Evolutionary conservation across 2,329 filamentous ascomycete genomes (phyloP), one percentile per base, ranked within the genome.

Genomic region (Penicillium sp.): DNA sequence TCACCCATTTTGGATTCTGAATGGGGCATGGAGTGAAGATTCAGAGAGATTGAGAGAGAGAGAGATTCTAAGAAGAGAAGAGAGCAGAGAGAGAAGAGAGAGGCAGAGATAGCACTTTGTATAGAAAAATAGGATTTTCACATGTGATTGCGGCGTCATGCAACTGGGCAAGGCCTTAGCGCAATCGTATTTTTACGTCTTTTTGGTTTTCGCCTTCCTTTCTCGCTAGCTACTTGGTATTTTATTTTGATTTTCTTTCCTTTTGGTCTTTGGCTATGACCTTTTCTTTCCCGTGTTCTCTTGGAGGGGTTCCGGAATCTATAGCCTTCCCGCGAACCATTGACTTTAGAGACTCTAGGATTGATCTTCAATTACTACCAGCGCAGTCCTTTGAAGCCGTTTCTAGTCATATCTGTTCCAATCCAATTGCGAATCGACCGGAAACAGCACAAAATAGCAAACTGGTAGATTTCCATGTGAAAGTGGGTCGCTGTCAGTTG

Each of bases 21-120:
- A 77, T 81, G 79, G 65, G 79, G 79, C 77, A 81, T 81, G 46
- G 55, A 61, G 55, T 41, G 40, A 31, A 34, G 14, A 14, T 18
- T 22, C 24, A 34, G 53, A 45, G 41, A n/a, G 11, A n/a, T 7
- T 9, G 21, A 55, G 45, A 18, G 42, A 42, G 14, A 29, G 13
- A 40, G 21, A 40, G 41, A 36, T 10, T 41, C 43, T 5, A 31
- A 22, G 31, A 47, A 49, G 13, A 45, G 16, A 32, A 29, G 32
- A 29, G 47, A 24, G 36, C 6, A 27, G 45, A 29, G 18, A 39
- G 14, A 48, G 21, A 53, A 53, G 53, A 36, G 39, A 52, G 39
- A 42, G 40, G 36, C 47, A 49, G 45, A 50, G 14, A 57, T 41
- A 49, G 44, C 24, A 38, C 16, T 32, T 32, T 45, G 36, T 39